Conservation (phyloP, 129 eudicot genomes). For the Arctium lappa region DNA sequence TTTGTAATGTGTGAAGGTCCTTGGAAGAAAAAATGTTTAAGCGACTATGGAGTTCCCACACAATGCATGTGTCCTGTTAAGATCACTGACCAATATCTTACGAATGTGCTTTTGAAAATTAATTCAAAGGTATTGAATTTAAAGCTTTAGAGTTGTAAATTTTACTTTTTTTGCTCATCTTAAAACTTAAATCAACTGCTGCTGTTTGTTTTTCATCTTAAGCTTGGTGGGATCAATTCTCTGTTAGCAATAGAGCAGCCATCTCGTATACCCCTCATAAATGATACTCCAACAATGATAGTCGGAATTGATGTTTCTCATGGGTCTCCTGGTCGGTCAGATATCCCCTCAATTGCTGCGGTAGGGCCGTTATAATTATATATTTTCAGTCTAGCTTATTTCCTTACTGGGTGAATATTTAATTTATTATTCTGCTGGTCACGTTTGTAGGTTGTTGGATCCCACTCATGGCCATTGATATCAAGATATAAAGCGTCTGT, state of each 20-base stretch:
- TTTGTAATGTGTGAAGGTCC: conserved; percentile 56
- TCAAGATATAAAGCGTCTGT: conserved; percentile 94
- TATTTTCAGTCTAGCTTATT: conserved; percentile 9
- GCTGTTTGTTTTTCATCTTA: conserved; percentile 2
- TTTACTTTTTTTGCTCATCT: neutral
- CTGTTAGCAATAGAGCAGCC: conserved; percentile 74
- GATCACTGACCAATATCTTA: conserved; percentile 81
- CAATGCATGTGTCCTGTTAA: conserved; percentile 82
- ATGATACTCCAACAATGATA: conserved; percentile 92
- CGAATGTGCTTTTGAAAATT: conserved; percentile 81
- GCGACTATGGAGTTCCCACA: conserved; percentile 61
- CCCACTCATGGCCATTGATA: conserved; percentile 80
- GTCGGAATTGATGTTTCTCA: conserved; percentile 98
- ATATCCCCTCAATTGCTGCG: conserved; percentile 93
- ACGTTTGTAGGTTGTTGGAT: conserved; percentile 81
- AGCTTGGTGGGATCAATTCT: conserved; percentile 97
- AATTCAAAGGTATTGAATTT: conserved; percentile 68
- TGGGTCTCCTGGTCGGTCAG: conserved; percentile 79
- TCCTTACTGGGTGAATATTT: neutral
- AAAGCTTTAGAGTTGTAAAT: neutral
- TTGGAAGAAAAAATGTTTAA: conserved; percentile 83
- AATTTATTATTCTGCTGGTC: conserved; percentile 21
- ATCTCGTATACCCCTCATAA: conserved; percentile 52
- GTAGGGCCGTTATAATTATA: conserved; percentile 35
- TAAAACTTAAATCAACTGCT: neutral